phyloP scores from a whole-genome alignment of 1,284 basidiomycete species.

The Cutaneotrichosporon mucoides region DNA sequence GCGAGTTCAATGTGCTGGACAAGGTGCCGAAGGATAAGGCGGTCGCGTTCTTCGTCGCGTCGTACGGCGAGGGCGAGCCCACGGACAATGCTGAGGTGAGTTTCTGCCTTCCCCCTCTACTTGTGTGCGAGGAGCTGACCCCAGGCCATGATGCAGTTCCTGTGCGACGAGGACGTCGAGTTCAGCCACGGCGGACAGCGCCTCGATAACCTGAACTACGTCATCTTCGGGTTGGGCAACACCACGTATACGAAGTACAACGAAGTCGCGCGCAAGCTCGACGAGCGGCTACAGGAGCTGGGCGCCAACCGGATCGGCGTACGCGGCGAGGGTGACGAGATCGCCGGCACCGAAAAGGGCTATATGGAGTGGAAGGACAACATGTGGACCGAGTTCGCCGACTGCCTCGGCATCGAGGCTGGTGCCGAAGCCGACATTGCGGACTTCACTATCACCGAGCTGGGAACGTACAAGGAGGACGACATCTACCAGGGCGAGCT shows the following conservation, averaged over 20 bases:
- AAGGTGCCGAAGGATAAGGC: conserved; percentile 78
- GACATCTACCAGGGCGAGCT: conserved; percentile 91
- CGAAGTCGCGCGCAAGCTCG: conserved; percentile 75
- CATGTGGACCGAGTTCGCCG: conserved; percentile 86
- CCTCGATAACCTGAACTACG: conserved; percentile 85
- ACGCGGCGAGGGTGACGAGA: conserved; percentile 93
- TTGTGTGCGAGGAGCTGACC: neutral
- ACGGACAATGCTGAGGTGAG: conserved; percentile 93
- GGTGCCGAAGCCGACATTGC: conserved; percentile 89
- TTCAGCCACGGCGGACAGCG: conserved; percentile 65
- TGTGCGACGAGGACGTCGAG: conserved; percentile 77
- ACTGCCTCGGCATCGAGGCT: conserved; percentile 81
- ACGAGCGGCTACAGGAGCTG: conserved; percentile 68
- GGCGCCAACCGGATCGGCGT: conserved; percentile 83
- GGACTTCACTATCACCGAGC: conserved; percentile 88
- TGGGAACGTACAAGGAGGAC: conserved; percentile 63
- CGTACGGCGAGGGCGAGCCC: conserved; percentile 97
- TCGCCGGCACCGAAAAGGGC: conserved; percentile 99
- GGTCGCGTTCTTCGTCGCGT: conserved; percentile 87
- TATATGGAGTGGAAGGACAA: conserved; percentile 99
- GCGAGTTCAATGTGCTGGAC: conserved; percentile 95
- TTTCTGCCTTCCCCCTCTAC: too few relatives aligned
- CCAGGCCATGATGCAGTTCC: conserved; percentile 75
- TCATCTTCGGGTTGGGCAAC: conserved; percentile 92
- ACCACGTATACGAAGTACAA: conserved; percentile 96